A percentile compares a stretch with the other conserved stretches of the same genome.
Conservation (phyloP, 139 green algal genomes). For the Chlamydomonas urium region DNA sequence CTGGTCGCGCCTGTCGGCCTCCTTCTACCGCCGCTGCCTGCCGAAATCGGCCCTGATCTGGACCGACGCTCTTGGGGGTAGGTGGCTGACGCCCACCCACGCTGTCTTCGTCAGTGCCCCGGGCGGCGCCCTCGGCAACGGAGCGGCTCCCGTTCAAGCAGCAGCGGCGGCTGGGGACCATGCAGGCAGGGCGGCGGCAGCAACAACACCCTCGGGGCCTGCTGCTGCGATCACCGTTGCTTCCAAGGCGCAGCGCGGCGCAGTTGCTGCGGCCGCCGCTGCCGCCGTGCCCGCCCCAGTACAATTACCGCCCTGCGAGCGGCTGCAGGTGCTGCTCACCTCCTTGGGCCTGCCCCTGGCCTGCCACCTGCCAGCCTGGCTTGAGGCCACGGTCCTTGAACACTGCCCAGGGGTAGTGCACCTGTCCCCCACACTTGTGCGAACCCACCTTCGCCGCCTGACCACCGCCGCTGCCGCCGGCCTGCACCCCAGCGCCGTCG, state of each 20-base stretch:
- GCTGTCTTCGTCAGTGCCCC: background rate
- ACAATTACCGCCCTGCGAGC: too few relatives aligned
- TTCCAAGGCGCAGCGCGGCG: too few relatives aligned
- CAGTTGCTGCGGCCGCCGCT: too few relatives aligned
- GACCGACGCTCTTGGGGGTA: conserved; percentile 22
- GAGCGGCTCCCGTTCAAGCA: too few relatives aligned
- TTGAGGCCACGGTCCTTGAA: conserved; percentile 16
- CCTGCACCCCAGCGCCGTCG: too few relatives aligned
- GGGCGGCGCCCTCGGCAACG: too few relatives aligned
- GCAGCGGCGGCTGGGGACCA: too few relatives aligned
- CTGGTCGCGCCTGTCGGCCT: conserved; percentile 22
- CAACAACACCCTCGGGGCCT: too few relatives aligned
- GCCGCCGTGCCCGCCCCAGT: too few relatives aligned
- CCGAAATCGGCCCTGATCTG: conserved; percentile 23
- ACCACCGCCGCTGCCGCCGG: too few relatives aligned
- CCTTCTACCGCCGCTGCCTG: conserved; percentile 26
- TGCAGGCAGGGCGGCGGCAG: too few relatives aligned
- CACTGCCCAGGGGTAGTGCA: conserved; percentile 4
- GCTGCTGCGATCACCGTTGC: too few relatives aligned
- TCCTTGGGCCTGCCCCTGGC: conserved; percentile 33
- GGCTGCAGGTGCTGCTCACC: conserved; percentile 27
- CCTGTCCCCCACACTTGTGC: conserved; percentile 12
- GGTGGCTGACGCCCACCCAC: conserved; percentile 25
- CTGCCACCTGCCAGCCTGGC: conserved; percentile 16
- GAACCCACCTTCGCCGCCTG: conserved; percentile 16